A percentile compares a stretch with the other conserved stretches of the same genome.
Evolutionary conservation across 1,139 yeast species (phyloP).

Genomic region (Wickerhamomyces sp.): DNA sequence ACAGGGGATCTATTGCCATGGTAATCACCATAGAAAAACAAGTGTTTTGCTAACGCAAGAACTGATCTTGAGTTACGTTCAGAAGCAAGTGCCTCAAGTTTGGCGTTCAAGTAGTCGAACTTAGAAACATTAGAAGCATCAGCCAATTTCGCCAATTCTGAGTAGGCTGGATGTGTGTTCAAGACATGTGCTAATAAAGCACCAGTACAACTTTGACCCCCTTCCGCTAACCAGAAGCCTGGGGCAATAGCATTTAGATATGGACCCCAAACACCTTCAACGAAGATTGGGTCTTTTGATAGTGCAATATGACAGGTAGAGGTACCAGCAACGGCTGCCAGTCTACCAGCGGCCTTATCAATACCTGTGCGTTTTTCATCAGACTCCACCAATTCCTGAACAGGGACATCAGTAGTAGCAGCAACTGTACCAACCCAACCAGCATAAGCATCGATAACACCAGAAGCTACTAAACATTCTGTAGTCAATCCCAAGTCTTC

Average conservation of each 20-base stretch:
- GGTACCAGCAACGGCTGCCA: conserved; percentile 98
- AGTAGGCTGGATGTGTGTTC: conserved; percentile 82
- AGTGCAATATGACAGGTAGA: conserved; percentile 94
- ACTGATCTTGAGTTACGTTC: conserved; percentile 61
- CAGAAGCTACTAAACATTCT: conserved; percentile 83
- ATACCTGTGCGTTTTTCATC: conserved; percentile 58
- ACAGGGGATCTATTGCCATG: conserved; percentile 97
- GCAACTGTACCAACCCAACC: conserved; percentile 99
- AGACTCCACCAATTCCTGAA: conserved; percentile 94
- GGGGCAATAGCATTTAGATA: conserved; percentile 88
- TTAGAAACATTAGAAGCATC: conserved; percentile 64
- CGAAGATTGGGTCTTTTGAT: conserved; percentile 82
- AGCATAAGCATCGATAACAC: conserved; percentile 96
- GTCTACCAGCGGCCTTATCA: conserved; percentile 68
- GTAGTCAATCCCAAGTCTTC: conserved; percentile 77
- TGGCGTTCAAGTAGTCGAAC: conserved; percentile 77
- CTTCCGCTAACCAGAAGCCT: conserved; percentile 95
- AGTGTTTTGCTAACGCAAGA: conserved; percentile 74
- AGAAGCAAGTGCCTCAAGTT: conserved; percentile 62
- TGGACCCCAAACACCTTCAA: conserved; percentile 98
- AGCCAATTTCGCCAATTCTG: conserved; percentile 60
- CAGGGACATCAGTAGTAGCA: conserved; percentile 92
- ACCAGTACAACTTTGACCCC: conserved; percentile 97
- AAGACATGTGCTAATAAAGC: conserved; percentile 89
- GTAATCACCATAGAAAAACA: conserved; percentile 92